Percentiles rank a stretch among this genome's conserved stretches.
These are phyloP conservation scores for Paramecium octaurelia DNA, from an alignment of 73 alveolate genomes.

Conservation along the genomic window DNA sequence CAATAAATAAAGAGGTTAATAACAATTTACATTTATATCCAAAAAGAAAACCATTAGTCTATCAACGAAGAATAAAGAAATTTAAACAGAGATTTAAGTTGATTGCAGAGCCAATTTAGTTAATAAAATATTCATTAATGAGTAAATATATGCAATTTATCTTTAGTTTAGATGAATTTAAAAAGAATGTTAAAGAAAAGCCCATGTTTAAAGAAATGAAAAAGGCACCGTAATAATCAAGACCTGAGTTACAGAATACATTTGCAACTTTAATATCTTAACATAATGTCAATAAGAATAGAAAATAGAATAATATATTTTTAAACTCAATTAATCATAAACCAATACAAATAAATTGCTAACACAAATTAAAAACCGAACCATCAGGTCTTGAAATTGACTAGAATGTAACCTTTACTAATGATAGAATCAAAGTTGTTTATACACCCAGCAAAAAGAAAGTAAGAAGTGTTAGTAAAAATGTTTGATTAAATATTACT, in stretches of 20 bases:
- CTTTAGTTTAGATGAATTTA: not conserved
- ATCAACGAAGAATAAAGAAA: not conserved
- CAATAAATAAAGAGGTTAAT: not conserved
- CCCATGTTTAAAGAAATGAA: not conserved
- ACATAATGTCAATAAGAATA: not conserved
- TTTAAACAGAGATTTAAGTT: not conserved
- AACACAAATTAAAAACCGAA: not conserved
- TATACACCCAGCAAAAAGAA: not conserved
- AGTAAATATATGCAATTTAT: not conserved
- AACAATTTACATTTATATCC: not conserved
- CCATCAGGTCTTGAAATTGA: not conserved
- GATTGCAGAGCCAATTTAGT: not conserved
- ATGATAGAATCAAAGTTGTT: slow-evolving; percentile 1
- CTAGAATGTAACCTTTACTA: not conserved
- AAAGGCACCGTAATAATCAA: not conserved
- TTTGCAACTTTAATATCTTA: not conserved
- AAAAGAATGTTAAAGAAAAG: slow-evolving; percentile 5
- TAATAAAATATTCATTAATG: not conserved
- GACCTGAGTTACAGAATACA: not conserved
- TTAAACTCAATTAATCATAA: not conserved
- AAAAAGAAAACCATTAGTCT: not conserved
- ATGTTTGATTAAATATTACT: not conserved
- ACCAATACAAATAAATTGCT: not conserved
- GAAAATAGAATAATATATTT: not conserved
- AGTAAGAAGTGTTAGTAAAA: slow-evolving; percentile 21